Evolutionary conservation across 345 rosid genomes (phyloP), one percentile per base, ranked within the genome.

Genomic region (Clausena lansium): DNA sequence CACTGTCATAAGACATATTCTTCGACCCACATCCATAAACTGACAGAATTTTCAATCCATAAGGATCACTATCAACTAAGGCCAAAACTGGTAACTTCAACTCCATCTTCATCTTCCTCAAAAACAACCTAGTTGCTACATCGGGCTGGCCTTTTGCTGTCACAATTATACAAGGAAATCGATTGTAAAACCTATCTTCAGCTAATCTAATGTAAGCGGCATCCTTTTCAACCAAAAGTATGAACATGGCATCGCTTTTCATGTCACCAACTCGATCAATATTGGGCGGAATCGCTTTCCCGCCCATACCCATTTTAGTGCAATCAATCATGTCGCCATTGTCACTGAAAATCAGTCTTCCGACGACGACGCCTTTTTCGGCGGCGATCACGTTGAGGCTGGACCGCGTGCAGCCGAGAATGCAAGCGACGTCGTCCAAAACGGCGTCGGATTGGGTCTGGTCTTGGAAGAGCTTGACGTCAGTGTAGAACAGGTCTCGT

Each of bases 281-380:
- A 64, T 96, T 96, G 0, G 98, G 99, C 1, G 99, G 99, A 20
- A 96, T 96, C 0, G 98, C 99, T 83, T 96, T 96, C 69, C 98
- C 98, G n/a, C 97, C 99, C 92, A 96, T 94, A 13, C 99, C 97
- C 99, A 94, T 94, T 79, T 94, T 94, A 1, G 99, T 96, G 76
- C 98, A 94, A 71, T 96, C 99, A 64, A 96, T 96, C 97, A 96
- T 90, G 63, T 96, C 98, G 7, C 98, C 99, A 25, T 96, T 94
- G 79, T 96, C 99, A n/a, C 97, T 92, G 76, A 96, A 96, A 33
- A 91, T 89, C 13, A 96, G 85, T 69, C 99, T 88, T 45, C 99
- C 99, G 11, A 94, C 99, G 5, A 94, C 98, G 3, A 94, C 99
- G 5, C 99, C 98, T 78, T 96, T 96, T 90, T 96, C 97, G 0